Conservation (phyloP, 106 monocot species). For the Dendrobium catenatum region DNA sequence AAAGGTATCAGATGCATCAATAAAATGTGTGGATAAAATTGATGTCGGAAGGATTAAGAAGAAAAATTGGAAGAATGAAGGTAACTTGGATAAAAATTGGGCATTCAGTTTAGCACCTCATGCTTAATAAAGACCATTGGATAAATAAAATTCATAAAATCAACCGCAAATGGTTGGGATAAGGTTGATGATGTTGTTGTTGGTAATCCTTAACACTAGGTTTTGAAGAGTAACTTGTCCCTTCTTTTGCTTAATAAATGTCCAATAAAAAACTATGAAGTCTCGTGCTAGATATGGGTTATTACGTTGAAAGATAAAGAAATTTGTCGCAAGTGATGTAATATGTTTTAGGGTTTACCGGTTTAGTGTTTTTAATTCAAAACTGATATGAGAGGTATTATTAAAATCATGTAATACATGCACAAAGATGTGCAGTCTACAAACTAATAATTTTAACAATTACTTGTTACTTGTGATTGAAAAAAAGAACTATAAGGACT, state of each 20-base stretch:
- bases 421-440: too few relatives aligned
- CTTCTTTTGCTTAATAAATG: not conserved
- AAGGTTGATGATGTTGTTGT: not conserved
- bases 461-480: too few relatives aligned
- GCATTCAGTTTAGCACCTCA: not conserved
- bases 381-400: too few relatives aligned
- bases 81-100: not conserved
- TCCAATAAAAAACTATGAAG: not conserved
- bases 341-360: not conserved
- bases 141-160: not conserved
- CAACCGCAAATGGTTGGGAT: not conserved
- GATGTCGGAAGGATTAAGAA: not conserved
- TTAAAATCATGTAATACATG: too few relatives aligned
- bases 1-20: not conserved
- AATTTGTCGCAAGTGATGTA: not conserved
- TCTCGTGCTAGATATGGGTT: not conserved
- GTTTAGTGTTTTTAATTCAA: too few relatives aligned
- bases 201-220: not conserved
- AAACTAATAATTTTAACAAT: too few relatives aligned
- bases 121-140: not conserved
- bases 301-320: not conserved
- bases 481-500: too few relatives aligned
- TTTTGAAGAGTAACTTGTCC: not conserved
- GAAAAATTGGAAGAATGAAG: not conserved
- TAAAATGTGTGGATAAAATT: not conserved